Percentiles rank a stretch among this genome's conserved stretches.
Evolutionary conservation across 495 filamentous ascomycete genomes (phyloP).

Genomic region (Penicillium salamii): DNA sequence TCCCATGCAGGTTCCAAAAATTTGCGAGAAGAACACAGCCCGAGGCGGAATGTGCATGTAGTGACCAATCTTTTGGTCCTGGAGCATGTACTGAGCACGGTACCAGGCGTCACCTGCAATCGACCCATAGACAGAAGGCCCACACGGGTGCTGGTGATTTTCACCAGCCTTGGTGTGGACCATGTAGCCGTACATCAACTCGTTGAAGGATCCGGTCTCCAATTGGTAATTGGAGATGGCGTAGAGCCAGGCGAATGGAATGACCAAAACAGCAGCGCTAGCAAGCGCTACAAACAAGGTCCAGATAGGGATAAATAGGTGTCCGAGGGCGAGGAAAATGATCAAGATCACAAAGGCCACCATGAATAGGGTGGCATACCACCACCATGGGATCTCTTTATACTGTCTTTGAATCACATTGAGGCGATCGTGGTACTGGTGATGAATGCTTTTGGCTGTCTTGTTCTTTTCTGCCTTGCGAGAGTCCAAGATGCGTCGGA

Average conservation of each 20-base stretch:
- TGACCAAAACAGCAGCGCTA: constrained; percentile 48
- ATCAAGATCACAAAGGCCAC: constrained; percentile 47
- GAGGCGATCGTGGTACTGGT: constrained; percentile 52
- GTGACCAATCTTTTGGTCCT: constrained; percentile 49
- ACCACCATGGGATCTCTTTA: constrained; percentile 54
- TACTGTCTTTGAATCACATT: constrained; percentile 55
- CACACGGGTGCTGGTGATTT: constrained; percentile 48
- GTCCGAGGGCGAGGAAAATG: constrained; percentile 40
- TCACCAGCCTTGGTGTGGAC: constrained; percentile 42
- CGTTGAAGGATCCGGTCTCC: constrained; percentile 52
- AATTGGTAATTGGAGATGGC: constrained; percentile 55
- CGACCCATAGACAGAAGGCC: constrained; percentile 50
- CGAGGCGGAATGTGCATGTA: constrained; percentile 48
- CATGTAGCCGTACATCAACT: constrained; percentile 57
- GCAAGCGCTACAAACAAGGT: constrained; percentile 51
- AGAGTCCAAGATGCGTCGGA: constrained; percentile 35
- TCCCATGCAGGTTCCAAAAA: constrained; percentile 42
- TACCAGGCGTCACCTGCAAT: constrained; percentile 53
- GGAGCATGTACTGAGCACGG: constrained; percentile 48
- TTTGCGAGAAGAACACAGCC: constrained; percentile 40
- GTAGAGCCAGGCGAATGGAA: constrained; percentile 55
- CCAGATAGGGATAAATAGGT: constrained; percentile 57
- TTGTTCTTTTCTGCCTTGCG: constrained; percentile 12
- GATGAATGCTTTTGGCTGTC: constrained; percentile 39
- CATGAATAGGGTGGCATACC: constrained; percentile 49